phyloP scores from a whole-genome alignment of 495 filamentous ascomycete genomes.

The Penicillium malachiteum region DNA sequence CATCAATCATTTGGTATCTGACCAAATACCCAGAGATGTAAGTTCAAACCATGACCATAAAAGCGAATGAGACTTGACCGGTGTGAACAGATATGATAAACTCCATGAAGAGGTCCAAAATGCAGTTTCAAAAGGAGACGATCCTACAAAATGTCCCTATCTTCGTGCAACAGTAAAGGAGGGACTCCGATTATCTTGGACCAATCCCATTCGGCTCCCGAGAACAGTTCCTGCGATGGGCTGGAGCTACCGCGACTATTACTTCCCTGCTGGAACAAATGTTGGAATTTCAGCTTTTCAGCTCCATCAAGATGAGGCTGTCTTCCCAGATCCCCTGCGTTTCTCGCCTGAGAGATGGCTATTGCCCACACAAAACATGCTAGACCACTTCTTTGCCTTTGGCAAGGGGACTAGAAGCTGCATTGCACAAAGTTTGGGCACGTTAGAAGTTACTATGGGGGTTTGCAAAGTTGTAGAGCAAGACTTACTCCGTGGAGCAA shows the following conservation, averaged over 20 bases:
- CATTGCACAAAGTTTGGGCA: slow-evolving; percentile 51
- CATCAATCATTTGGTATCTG: slow-evolving; percentile 42
- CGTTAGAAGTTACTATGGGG: slow-evolving; percentile 35
- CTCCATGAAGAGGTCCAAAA: slow-evolving; percentile 36
- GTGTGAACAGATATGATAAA: slow-evolving; percentile 27
- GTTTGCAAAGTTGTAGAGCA: slow-evolving; percentile 34
- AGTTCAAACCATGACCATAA: slow-evolving; percentile 3
- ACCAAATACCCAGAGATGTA: slow-evolving; percentile 42
- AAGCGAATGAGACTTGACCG: neutral
- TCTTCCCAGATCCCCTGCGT: slow-evolving; percentile 42
- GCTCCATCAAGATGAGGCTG: slow-evolving; percentile 43
- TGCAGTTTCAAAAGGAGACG: slow-evolving; percentile 19
- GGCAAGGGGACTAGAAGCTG: slow-evolving; percentile 49
- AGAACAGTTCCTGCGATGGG: slow-evolving; percentile 43
- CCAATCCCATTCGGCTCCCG: slow-evolving; percentile 51
- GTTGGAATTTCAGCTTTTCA: slow-evolving; percentile 42
- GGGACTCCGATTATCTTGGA: slow-evolving; percentile 45
- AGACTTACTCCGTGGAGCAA: slow-evolving; percentile 43
- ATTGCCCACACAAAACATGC: slow-evolving; percentile 35
- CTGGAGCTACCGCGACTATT: slow-evolving; percentile 32
- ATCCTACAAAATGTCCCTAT: slow-evolving; percentile 36
- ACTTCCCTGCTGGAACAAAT: slow-evolving; percentile 42
- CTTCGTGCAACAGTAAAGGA: slow-evolving; percentile 45
- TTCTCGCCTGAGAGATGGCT: slow-evolving; percentile 55
- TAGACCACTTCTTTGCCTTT: slow-evolving; percentile 45